A percentile compares a stretch with the other conserved stretches of the same genome.
phyloP scores from a whole-genome alignment of 169 alveolate genomes.

The Plasmodium gaboni region DNA sequence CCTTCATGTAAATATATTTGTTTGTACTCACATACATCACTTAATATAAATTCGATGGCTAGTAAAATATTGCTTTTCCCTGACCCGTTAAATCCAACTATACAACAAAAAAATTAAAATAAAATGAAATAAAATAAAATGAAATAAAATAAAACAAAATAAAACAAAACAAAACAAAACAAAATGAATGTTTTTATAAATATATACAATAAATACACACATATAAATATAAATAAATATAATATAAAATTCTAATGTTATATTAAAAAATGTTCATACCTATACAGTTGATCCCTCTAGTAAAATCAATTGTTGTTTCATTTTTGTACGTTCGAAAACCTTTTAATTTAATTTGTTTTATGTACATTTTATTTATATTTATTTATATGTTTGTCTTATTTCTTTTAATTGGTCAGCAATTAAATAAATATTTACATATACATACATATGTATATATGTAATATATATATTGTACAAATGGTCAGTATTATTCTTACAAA shows the following conservation, averaged over 20 bases:
- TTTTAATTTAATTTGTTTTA: conserved; percentile 87
- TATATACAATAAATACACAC: too few relatives aligned
- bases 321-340: conserved; percentile 90
- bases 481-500: too few relatives aligned
- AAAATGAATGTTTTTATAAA: too few relatives aligned
- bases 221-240: not conserved
- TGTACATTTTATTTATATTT: conserved; percentile 78
- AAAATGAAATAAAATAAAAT: not conserved
- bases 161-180: not conserved
- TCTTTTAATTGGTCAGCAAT: too few relatives aligned
- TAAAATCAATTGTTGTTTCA: conserved; percentile 84
- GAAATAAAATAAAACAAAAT: not conserved
- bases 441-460: too few relatives aligned
- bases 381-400: too few relatives aligned
- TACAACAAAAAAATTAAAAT: conserved; percentile 1
- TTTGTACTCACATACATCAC: conserved; percentile 70
- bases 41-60: conserved; percentile 70
- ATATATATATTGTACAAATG: too few relatives aligned
- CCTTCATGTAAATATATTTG: conserved; percentile 73
- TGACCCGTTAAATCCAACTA: conserved; percentile 75
- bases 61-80: conserved; percentile 68
- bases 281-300: conserved; percentile 88
- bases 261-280: conserved; percentile 19
- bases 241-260: not conserved
- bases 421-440: too few relatives aligned